Percentiles rank a stretch among this genome's conserved stretches.
Conservation (phyloP, 805 yeast genomes). For the Komagataella ulmi region DNA sequence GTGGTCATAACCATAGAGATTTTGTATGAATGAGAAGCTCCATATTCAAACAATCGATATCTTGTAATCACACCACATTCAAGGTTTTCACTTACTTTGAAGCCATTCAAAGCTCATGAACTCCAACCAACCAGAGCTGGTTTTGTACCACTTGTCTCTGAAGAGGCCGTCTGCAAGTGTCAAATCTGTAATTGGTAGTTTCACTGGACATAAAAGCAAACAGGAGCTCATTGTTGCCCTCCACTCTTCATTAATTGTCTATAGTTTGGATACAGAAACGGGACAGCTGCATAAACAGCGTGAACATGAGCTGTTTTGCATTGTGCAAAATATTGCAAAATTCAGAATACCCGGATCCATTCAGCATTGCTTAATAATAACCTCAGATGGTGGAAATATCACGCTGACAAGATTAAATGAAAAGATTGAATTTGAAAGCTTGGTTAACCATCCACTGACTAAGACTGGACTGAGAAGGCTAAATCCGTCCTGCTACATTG, state of each 20-base stretch:
- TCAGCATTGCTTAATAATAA: constrained; percentile 46
- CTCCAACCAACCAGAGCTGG: constrained; percentile 19
- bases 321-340: constrained; percentile 37
- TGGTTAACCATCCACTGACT: constrained; percentile 51
- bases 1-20: background rate
- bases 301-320: constrained; percentile 39
- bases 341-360: constrained; percentile 39
- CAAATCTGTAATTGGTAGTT: constrained; percentile 53
- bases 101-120: background rate
- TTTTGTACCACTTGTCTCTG: constrained; percentile 62
- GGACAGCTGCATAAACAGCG: constrained; percentile 37
- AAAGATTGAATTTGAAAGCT: constrained; percentile 20
- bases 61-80: background rate
- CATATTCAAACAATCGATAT: background rate
- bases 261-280: constrained; percentile 34
- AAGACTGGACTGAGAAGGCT: constrained; percentile 66
- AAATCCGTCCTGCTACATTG: constrained; percentile 62
- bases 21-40: background rate
- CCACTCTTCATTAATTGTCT: constrained; percentile 39
- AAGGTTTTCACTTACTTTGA: background rate
- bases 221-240: constrained; percentile 56
- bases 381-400: constrained; percentile 73
- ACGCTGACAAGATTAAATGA: constrained; percentile 25
- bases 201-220: constrained; percentile 35
- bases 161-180: constrained; percentile 41